A percentile compares a stretch with the other conserved stretches of the same genome.
phyloP scores from a whole-genome alignment of 1,139 yeast genomes.

The Debaryomyces subglobosus region DNA sequence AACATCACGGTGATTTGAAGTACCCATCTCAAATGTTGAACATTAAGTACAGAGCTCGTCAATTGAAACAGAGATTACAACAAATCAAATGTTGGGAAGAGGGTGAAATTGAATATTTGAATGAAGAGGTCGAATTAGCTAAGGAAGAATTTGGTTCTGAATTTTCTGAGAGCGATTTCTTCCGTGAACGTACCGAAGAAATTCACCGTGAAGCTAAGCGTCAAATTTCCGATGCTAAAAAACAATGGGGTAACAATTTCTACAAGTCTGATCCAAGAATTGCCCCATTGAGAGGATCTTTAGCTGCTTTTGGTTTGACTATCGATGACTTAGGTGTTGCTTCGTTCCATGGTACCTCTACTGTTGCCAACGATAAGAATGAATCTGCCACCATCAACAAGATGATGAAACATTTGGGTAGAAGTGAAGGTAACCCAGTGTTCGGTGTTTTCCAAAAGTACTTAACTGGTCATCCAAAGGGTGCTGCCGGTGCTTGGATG shows the following conservation, averaged over 20 bases:
- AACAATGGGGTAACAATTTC: constrained; percentile 95
- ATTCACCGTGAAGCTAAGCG: constrained; percentile 81
- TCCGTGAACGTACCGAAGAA: constrained; percentile 85
- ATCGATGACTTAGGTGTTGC: constrained; percentile 96
- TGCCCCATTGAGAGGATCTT: constrained; percentile 95
- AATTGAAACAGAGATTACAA: constrained; percentile 73
- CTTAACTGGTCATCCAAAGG: constrained; percentile 99
- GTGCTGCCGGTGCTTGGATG: constrained; percentile 99
- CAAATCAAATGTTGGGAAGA: constrained; percentile 89
- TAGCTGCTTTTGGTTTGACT: constrained; percentile 90
- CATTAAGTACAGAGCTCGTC: constrained; percentile 93
- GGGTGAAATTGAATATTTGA: constrained; percentile 63
- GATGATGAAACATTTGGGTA: constrained; percentile 94
- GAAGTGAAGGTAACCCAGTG: constrained; percentile 97
- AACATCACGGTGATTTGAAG: constrained; percentile 81
- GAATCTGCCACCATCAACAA: constrained; percentile 88
- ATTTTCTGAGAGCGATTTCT: constrained; percentile 56
- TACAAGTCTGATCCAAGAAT: constrained; percentile 89
- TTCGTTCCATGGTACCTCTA: constrained; percentile 99
- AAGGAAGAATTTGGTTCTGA: constrained; percentile 67
- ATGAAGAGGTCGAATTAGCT: constrained; percentile 55
- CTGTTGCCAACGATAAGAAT: constrained; percentile 97
- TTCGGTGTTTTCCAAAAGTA: constrained; percentile 98
- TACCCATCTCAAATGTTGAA: constrained; percentile 82
- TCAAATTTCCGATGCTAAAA: constrained; percentile 87